Conservation (phyloP, 169 alveolate species). For the Plasmodium malariae region DNA sequence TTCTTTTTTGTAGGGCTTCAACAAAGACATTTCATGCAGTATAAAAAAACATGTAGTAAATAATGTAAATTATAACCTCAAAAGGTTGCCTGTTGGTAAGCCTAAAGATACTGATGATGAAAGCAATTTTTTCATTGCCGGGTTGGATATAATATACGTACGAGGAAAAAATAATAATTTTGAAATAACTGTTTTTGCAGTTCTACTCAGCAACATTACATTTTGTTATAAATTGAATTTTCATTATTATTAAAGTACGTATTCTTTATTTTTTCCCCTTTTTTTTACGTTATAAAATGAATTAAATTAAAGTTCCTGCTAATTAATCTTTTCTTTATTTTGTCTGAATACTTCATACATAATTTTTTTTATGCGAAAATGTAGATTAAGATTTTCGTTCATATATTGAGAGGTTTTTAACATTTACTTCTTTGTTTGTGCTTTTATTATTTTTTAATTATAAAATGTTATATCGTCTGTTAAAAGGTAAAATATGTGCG, state of each 20-base stretch:
- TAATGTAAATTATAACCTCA: conserved; percentile 58
- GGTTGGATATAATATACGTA: conserved; percentile 59
- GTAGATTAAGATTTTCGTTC: too few species aligned
- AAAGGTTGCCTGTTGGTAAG: conserved; percentile 13
- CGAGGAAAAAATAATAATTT: conserved; percentile 21
- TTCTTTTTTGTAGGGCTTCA: conserved; percentile 23
- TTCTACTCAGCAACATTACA: conserved; percentile 30
- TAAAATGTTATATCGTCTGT: too few species aligned
- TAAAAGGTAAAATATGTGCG: too few species aligned
- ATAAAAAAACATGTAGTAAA: conserved; percentile 29
- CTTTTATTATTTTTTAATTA: too few species aligned
- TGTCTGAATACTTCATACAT: too few species aligned
- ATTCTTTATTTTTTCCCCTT: background rate
- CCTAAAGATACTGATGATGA: conserved; percentile 6
- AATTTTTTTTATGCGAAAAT: too few species aligned
- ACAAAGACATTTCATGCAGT: conserved; percentile 11
- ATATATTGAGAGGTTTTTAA: too few species aligned
- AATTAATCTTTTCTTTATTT: too few species aligned
- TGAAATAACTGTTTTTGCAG: conserved; percentile 51
- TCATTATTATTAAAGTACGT: conserved; percentile 26
- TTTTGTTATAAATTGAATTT: conserved; percentile 70
- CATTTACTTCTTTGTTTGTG: too few species aligned
- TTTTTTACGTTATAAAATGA: background rate
- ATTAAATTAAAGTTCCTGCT: too few species aligned
- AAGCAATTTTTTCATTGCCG: conserved; percentile 55